Base-by-base conservation (phyloP, 2,329 filamentous ascomycete species). In the Ophiobolus disseminans region DNA sequence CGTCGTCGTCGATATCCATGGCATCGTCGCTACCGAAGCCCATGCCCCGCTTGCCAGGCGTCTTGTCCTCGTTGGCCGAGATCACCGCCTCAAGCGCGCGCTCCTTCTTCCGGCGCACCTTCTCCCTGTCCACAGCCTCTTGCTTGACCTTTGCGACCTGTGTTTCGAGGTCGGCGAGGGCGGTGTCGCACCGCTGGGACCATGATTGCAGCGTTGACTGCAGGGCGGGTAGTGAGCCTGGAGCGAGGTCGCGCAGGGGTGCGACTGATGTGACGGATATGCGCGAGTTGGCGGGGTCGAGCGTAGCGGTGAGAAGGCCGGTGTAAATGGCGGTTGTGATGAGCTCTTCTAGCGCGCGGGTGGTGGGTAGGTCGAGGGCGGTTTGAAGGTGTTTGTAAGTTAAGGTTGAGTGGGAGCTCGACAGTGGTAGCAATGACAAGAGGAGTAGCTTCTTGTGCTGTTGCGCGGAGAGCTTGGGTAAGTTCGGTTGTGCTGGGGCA, bases 371-470 rank as follows among this genome's bases (percentile, higher is more conserved):
- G 45, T 82, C 84, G 35, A 99, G 85, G 0, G 82, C 79, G 5
- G 71, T 58, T 63, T 87, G 84, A 17, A 97, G 84, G 23, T 82
- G 78, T 16, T 78, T 68, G 76, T 99, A 99, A 41, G 83, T 87
- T 19, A 97, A 85, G 30, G 75, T 75, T 16, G 59, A 52, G 65
- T 85, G 84, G 55, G 87, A 83, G 52, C 85, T 82, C 49, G 90
- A 87, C 52, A 97, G 85, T 0, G 90, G 88, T 36, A 99, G 82
- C 53, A 99, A 85, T 16, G 91, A 91, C 30, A 99, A 87, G 68
- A 97, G 90, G 44, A 91, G 89, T 34, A 99, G 88, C 77, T 99
- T 99, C 56, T 86, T 82, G 34, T 80, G 76, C 77, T 99, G 94
- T 44, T 83, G 79, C 0, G 84, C 80, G 68, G 82, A 87, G 39